Evolutionary conservation across 441 rosid species (phyloP).

Genomic region (Dalechampia spathulata): DNA sequence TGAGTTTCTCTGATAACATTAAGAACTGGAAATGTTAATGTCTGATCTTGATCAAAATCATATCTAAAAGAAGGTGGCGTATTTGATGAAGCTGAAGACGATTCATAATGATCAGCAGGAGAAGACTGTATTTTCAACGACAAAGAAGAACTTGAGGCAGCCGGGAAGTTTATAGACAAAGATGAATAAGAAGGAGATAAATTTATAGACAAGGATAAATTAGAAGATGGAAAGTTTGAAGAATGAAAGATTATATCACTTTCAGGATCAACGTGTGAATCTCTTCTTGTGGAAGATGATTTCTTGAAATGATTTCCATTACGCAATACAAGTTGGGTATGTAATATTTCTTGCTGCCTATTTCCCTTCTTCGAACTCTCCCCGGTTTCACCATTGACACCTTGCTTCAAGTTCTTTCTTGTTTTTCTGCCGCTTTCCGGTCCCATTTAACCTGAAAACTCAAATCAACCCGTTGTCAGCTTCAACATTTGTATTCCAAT

Average conservation of each 20-base stretch:
- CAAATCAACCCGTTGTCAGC: neutral
- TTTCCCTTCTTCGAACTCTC: neutral
- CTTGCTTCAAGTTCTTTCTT: neutral
- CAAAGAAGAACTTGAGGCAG: neutral
- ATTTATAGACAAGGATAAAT: neutral
- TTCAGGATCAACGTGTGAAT: neutral
- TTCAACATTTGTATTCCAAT: neutral
- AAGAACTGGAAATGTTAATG: slow-evolving; percentile 30
- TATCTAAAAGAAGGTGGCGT: slow-evolving; percentile 1
- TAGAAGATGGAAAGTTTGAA: neutral
- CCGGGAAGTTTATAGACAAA: neutral
- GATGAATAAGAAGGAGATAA: neutral
- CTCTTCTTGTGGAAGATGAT: neutral
- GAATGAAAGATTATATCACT: neutral
- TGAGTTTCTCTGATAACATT: slow-evolving; percentile 25
- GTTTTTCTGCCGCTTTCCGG: slow-evolving; percentile 11
- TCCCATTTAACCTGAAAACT: slow-evolving; percentile 34
- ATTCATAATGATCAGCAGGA: slow-evolving; percentile 14
- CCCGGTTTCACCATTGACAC: neutral
- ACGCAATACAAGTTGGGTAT: slow-evolving; percentile 1
- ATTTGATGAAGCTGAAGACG: slow-evolving; percentile 26
- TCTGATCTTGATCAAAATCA: slow-evolving; percentile 7
- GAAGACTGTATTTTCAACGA: neutral
- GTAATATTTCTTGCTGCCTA: slow-evolving; percentile 1
- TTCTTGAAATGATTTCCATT: slow-evolving; percentile 5